These are phyloP conservation scores for Lactuca sativa DNA, from an alignment of 129 eudicot species.

Conservation along the genomic window DNA sequence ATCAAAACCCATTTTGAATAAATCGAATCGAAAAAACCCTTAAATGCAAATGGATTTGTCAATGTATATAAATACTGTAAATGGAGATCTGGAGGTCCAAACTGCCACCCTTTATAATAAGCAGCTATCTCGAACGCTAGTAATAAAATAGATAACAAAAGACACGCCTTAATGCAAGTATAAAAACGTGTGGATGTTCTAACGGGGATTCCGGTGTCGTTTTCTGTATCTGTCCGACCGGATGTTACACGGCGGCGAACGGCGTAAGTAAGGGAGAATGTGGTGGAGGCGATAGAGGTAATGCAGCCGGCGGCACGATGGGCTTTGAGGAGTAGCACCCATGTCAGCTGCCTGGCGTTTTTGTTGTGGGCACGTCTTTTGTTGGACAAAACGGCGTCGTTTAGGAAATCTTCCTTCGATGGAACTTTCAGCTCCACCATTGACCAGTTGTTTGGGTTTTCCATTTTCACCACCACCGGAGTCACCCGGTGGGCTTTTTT, in stretches of 20 bases:
- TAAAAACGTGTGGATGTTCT: conserved; percentile 7
- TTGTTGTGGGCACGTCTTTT: conserved; percentile 42
- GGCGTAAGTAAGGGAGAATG: conserved; percentile 49
- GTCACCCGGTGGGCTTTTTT: conserved; percentile 63
- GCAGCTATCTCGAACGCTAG: conserved; percentile 25
- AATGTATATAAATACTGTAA: conserved; percentile 27
- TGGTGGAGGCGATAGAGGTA: conserved; percentile 64
- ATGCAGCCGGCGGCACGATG: conserved; percentile 80
- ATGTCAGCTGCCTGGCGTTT: conserved; percentile 77
- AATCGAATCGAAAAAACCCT: conserved; percentile 17
- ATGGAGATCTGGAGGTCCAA: conserved; percentile 24
- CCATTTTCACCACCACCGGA: conserved; percentile 81
- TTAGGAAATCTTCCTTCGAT: conserved; percentile 26
- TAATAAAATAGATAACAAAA: conserved; percentile 11
- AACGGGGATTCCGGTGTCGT: background rate
- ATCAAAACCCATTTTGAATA: conserved; percentile 32
- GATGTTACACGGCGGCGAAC: conserved; percentile 17
- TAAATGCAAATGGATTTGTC: conserved; percentile 12
- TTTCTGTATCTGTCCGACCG: conserved; percentile 7
- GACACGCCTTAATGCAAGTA: conserved; percentile 18
- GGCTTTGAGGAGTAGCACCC: conserved; percentile 80
- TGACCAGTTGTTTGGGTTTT: conserved; percentile 73
- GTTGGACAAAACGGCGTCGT: conserved; percentile 21
- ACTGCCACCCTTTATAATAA: conserved; percentile 27
- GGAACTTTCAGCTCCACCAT: conserved; percentile 64